These are phyloP conservation scores for Leucosporidium scottii DNA, from an alignment of 768 basidiomycete genomes.

Conservation along the genomic window DNA sequence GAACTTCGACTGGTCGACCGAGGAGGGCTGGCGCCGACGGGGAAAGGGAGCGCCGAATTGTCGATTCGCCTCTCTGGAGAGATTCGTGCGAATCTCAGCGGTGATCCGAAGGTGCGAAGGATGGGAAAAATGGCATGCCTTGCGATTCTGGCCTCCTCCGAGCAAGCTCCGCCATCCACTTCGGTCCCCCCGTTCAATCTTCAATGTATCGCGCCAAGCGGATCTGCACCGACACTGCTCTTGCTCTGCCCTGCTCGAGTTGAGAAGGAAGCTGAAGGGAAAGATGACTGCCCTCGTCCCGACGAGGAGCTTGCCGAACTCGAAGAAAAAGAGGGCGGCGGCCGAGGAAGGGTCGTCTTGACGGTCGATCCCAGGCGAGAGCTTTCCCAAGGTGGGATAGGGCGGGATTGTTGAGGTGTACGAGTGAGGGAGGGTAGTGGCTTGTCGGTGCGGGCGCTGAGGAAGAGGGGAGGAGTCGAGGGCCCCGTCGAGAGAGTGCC, in stretches of 20 bases:
- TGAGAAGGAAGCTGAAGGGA: background rate
- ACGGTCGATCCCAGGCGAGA: background rate
- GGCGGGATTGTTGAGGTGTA: background rate
- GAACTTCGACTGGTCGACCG: no score
- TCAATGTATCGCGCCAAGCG: conserved; percentile 1
- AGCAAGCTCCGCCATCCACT: no score
- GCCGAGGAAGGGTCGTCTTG: background rate
- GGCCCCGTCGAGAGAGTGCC: no score
- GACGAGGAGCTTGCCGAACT: background rate
- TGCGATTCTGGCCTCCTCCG: no score
- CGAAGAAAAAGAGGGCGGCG: background rate
- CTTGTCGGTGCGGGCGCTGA: conserved; percentile 6
- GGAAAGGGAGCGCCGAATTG: no score
- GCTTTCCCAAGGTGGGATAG: background rate
- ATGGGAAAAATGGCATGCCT: no score
- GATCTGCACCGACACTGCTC: background rate
- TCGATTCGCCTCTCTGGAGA: no score
- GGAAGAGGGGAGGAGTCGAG: background rate
- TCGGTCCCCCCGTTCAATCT: background rate
- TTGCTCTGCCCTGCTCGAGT: background rate
- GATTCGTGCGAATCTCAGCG: no score
- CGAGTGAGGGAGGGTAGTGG: conserved; percentile 16
- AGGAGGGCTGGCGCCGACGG: no score
- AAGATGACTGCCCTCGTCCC: background rate
- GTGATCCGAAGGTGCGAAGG: no score